phyloP scores from a whole-genome alignment of 768 basidiomycete species.

The Leccinellum luteum region DNA sequence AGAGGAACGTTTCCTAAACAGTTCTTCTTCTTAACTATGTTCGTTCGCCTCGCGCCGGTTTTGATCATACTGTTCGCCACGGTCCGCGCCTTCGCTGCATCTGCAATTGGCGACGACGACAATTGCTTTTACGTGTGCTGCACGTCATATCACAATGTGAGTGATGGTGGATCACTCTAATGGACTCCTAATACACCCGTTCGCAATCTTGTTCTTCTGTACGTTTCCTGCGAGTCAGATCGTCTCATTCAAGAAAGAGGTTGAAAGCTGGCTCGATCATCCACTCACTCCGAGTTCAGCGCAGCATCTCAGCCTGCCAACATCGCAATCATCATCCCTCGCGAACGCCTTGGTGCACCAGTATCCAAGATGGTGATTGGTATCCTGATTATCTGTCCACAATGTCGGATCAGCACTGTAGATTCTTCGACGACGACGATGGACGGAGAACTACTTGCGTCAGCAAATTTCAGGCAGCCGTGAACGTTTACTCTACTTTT shows the following conservation, averaged over 20 bases:
- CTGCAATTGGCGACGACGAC: too few relatives aligned
- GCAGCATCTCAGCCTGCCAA: neutral
- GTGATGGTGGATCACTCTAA: too few relatives aligned
- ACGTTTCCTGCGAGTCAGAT: neutral
- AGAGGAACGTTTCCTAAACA: neutral
- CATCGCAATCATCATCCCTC: neutral
- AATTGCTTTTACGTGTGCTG: neutral
- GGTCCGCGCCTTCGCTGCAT: neutral
- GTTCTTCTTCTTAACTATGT: neutral
- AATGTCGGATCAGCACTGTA: too few relatives aligned
- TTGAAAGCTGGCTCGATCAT: neutral
- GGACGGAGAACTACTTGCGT: too few relatives aligned
- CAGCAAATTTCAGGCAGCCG: too few relatives aligned
- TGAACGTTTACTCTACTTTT: too few relatives aligned
- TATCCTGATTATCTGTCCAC: neutral
- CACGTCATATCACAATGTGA: neutral
- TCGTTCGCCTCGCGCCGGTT: neutral
- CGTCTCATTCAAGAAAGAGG: neutral
- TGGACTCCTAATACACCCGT: too few relatives aligned
- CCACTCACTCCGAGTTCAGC: neutral
- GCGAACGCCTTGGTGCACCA: neutral
- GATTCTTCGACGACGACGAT: neutral
- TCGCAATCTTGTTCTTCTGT: too few relatives aligned
- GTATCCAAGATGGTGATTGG: neutral
- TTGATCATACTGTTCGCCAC: neutral